A percentile compares a stretch with the other conserved stretches of the same genome.
Conservation (phyloP, 306 rosid species). For the Urtica urens region DNA sequence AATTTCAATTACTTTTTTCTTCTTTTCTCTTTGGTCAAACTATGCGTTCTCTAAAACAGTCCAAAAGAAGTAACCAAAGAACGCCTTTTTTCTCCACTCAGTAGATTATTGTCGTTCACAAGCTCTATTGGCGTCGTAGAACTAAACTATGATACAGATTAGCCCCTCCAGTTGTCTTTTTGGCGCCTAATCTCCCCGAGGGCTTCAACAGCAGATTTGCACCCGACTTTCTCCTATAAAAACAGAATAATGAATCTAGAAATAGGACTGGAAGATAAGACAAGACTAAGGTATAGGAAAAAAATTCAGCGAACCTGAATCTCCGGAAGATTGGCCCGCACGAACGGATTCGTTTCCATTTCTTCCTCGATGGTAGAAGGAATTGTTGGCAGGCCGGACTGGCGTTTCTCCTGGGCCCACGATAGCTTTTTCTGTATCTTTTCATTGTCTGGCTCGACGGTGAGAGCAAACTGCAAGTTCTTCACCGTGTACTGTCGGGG, state of each 20-base stretch:
- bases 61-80: no score
- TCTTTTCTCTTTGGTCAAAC: no score
- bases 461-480: constrained; percentile 52
- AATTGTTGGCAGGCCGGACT: constrained; percentile 53
- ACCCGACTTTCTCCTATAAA: constrained; percentile 43
- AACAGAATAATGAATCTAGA: no score
- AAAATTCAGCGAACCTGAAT: constrained; percentile 53
- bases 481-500: constrained; percentile 48
- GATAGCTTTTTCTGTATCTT: constrained; percentile 44
- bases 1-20: no score
- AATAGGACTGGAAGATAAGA: background rate
- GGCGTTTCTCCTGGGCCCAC: constrained; percentile 65
- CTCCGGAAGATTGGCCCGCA: constrained; percentile 62
- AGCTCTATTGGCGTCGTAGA: no score
- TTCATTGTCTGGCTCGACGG: constrained; percentile 40
- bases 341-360: constrained; percentile 66
- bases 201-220: constrained; percentile 56
- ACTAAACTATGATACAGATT: no score
- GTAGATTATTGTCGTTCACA: no score
- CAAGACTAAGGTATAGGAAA: background rate
- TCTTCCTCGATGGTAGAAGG: constrained; percentile 78
- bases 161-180: constrained; percentile 78
- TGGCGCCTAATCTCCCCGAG: constrained; percentile 45
- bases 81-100: no score
- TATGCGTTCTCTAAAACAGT: no score